Evolutionary conservation across 371 early-diverging fungal genomes (phyloP).

Genomic region (Haplosporangium sp.): DNA sequence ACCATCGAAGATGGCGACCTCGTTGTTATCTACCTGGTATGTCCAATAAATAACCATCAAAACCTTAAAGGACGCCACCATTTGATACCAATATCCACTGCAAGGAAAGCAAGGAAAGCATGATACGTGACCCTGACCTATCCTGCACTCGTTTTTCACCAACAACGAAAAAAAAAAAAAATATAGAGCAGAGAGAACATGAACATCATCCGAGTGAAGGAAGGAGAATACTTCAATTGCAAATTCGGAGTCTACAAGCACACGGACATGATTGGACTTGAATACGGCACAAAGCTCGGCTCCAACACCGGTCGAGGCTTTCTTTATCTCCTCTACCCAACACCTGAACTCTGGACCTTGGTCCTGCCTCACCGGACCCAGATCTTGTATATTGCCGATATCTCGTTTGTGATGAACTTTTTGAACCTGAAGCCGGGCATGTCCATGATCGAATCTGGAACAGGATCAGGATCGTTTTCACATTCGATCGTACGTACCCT

Average conservation of each 20-base stretch:
- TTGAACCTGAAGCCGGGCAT: conserved; percentile 90
- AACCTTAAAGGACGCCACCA: neutral
- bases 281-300: conserved; percentile 83
- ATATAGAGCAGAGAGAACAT: conserved; percentile 74
- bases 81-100: too few relatives aligned
- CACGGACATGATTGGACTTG: conserved; percentile 85
- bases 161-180: neutral
- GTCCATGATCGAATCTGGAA: conserved; percentile 93
- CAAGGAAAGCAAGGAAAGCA: too few relatives aligned
- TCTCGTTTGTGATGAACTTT: conserved; percentile 83
- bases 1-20: conserved; percentile 69
- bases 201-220: conserved; percentile 66
- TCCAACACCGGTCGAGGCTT: conserved; percentile 83
- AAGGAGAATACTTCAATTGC: conserved; percentile 73
- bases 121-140: too few relatives aligned
- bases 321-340: conserved; percentile 91
- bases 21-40: conserved; percentile 71
- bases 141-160: too few relatives aligned
- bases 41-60: neutral
- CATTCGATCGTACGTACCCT: conserved; percentile 92
- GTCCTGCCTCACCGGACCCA: conserved; percentile 95
- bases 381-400: conserved; percentile 94
- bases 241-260: conserved; percentile 83
- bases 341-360: conserved; percentile 96
- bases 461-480: conserved; percentile 96